Evolutionary conservation across 169 alveolate species (phyloP).

Genomic region (Perkinsus olseni): DNA sequence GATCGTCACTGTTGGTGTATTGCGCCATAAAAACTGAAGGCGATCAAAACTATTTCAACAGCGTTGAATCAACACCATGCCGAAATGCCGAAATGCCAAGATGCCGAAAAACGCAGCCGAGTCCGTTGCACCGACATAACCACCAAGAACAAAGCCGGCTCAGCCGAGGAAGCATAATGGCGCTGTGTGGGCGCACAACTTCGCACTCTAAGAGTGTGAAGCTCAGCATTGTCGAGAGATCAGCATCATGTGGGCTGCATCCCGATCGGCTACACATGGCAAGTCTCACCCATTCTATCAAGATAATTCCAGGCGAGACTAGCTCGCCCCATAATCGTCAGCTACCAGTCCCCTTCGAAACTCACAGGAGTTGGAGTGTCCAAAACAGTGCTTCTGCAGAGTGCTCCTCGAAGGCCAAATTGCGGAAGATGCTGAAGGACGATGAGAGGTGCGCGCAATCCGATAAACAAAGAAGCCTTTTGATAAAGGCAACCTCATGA

Average conservation of each 20-base stretch:
- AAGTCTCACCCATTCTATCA: too few species aligned
- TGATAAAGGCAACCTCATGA: background rate
- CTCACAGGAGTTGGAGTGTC: background rate
- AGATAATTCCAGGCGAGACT: too few species aligned
- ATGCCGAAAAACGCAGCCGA: too few species aligned
- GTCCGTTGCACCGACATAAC: too few species aligned
- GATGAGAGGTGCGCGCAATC: background rate
- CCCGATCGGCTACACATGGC: too few species aligned
- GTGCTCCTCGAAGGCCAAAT: background rate
- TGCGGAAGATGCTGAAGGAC: background rate
- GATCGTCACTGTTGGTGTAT: background rate
- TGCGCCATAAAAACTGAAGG: conserved; percentile 1
- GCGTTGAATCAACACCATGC: too few species aligned
- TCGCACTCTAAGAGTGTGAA: too few species aligned
- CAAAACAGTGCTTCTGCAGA: background rate
- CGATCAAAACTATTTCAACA: too few species aligned
- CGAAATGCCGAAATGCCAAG: background rate
- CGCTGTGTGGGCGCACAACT: background rate
- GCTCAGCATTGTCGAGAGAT: background rate
- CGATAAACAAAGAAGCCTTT: background rate
- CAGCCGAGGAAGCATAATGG: background rate
- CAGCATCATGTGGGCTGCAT: too few species aligned
- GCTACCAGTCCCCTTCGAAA: too few species aligned
- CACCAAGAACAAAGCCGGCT: too few species aligned
- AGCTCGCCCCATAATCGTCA: too few species aligned